These are phyloP conservation scores for Pachyrhizus erosus DNA, from an alignment of 306 rosid genomes.

Conservation along the genomic window DNA sequence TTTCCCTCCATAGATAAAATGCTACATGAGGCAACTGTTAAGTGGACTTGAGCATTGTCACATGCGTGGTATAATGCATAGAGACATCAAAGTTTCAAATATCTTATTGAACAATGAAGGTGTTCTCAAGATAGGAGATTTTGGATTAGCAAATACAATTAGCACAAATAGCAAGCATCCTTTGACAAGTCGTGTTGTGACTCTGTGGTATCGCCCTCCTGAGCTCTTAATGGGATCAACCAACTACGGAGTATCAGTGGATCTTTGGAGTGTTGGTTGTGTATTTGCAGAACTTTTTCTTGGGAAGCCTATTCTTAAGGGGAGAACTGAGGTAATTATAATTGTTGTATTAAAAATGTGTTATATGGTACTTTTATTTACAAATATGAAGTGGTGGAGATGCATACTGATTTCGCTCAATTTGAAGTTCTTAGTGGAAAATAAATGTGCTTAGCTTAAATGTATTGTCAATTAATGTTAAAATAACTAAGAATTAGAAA, in stretches of 20 bases:
- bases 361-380: background rate
- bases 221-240: conserved; percentile 98
- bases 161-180: conserved; percentile 64
- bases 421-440: background rate
- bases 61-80: conserved; percentile 86
- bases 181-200: conserved; percentile 91
- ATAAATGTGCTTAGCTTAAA: conserved; percentile 4
- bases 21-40: conserved; percentile 93
- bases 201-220: conserved; percentile 98
- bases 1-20: conserved; percentile 63
- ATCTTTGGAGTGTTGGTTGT: conserved; percentile 97
- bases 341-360: background rate
- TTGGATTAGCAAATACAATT: conserved; percentile 86
- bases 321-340: conserved; percentile 89
- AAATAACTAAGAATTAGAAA: background rate
- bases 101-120: conserved; percentile 92
- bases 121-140: conserved; percentile 87
- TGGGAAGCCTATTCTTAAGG: conserved; percentile 88
- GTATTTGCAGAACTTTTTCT: conserved; percentile 88
- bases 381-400: background rate
- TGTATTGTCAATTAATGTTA: background rate
- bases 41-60: conserved; percentile 99
- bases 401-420: background rate
- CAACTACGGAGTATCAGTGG: conserved; percentile 82
- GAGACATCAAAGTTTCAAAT: conserved; percentile 92